Evolutionary conservation across 352 stramenopile species (phyloP).

Genomic region (Globisporangium viniferum): DNA sequence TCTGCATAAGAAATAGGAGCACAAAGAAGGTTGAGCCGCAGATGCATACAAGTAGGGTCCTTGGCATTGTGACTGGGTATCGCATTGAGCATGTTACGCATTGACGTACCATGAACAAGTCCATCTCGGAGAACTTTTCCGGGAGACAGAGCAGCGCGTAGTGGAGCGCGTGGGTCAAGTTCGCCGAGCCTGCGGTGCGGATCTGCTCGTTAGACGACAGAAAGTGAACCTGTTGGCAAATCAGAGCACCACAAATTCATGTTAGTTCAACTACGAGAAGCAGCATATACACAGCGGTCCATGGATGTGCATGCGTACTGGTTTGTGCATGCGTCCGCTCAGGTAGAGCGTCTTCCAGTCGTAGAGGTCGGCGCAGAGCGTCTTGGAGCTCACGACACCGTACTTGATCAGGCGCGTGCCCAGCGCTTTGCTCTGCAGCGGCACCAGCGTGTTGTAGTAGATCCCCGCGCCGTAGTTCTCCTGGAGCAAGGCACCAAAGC

Average conservation of each 20-base stretch:
- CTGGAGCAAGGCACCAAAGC: constrained; percentile 13
- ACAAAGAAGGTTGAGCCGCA: background rate
- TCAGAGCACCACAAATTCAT: background rate
- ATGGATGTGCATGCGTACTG: constrained; percentile 33
- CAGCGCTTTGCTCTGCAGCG: constrained; percentile 47
- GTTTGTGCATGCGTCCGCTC: constrained; percentile 85
- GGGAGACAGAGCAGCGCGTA: constrained; percentile 73
- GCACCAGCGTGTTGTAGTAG: constrained; percentile 87
- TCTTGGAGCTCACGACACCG: constrained; percentile 80
- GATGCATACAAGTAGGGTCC: background rate
- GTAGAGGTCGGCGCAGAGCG: constrained; percentile 69
- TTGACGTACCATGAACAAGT: constrained; percentile 73
- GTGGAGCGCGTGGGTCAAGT: constrained; percentile 73
- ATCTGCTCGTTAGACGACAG: constrained; percentile 47
- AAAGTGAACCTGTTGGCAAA: constrained; percentile 50
- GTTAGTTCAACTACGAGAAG: background rate
- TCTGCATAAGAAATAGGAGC: constrained; percentile 26
- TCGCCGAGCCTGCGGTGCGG: constrained; percentile 43
- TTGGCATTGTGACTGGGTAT: background rate
- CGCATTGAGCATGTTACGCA: background rate
- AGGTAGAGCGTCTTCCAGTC: constrained; percentile 87
- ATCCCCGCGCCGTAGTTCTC: constrained; percentile 76
- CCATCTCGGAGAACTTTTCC: constrained; percentile 76
- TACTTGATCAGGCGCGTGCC: constrained; percentile 86
- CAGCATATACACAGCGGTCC: background rate